These are phyloP conservation scores for Scutellaria galericulata DNA, from an alignment of 257 asterid genomes.

Conservation along the genomic window DNA sequence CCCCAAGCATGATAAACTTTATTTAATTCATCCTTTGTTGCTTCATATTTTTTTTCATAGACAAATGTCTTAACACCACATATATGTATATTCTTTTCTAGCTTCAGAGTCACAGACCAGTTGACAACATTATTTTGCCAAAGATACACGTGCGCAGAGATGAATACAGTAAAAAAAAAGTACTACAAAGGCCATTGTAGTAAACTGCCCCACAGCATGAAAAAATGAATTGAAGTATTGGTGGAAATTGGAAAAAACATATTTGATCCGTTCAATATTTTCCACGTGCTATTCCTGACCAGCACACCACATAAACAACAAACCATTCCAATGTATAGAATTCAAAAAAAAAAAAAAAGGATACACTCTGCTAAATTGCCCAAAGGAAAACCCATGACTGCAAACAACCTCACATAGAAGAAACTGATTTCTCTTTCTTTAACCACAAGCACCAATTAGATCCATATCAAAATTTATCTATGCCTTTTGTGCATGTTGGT, in stretches of 20 bases:
- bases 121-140: too few species aligned
- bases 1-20: not conserved
- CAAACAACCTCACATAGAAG: not conserved
- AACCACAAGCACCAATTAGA: not conserved
- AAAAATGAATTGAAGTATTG: not conserved
- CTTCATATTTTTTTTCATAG: not conserved
- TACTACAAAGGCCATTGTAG: not conserved
- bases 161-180: not conserved
- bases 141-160: too few species aligned
- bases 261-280: too few species aligned
- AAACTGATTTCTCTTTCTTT: slow-evolving; percentile 1
- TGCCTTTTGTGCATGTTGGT: not conserved
- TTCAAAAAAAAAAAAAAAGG: not conserved
- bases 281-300: too few species aligned
- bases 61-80: not conserved
- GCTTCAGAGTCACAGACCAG: not conserved
- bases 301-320: too few species aligned
- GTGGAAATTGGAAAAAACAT: too few species aligned
- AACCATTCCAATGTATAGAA: not conserved
- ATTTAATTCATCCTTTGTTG: not conserved
- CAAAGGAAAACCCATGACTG: not conserved
- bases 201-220: not conserved
- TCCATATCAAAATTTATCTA: not conserved
- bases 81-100: not conserved
- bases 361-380: not conserved